Conservation (phyloP, 2,329 filamentous ascomycete species). For the Claviceps pusilla region DNA sequence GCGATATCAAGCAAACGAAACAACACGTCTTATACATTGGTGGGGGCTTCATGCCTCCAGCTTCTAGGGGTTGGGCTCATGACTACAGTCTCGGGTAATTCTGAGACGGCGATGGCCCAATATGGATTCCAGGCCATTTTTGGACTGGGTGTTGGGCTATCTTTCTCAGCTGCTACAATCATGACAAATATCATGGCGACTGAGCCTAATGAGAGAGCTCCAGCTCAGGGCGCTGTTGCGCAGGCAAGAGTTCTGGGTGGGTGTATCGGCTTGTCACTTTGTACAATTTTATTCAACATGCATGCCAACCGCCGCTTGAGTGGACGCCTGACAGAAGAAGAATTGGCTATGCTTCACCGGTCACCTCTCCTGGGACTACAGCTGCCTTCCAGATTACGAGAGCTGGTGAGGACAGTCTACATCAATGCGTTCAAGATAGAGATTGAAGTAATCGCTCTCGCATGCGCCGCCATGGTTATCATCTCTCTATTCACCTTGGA, state of each 20-base stretch:
- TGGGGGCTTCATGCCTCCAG: constrained; percentile 35
- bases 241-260: constrained; percentile 47
- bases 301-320: constrained; percentile 25
- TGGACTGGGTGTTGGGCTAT: constrained; percentile 44
- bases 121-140: constrained; percentile 43
- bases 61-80: constrained; percentile 37
- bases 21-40: constrained; percentile 35
- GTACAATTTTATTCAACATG: constrained; percentile 42
- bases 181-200: constrained; percentile 39
- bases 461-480: constrained; percentile 28
- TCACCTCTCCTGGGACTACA: constrained; percentile 26
- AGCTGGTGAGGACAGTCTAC: constrained; percentile 26
- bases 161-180: constrained; percentile 41
- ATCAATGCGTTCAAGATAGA: constrained; percentile 30
- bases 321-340: constrained; percentile 18
- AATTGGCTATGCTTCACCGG: constrained; percentile 29
- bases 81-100: constrained; percentile 23
- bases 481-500: constrained; percentile 31
- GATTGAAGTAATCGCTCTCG: constrained; percentile 30
- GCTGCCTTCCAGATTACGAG: constrained; percentile 18
- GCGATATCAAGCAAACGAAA: constrained; percentile 38
- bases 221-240: constrained; percentile 43
- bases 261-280: constrained; percentile 41
- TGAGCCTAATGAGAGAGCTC: constrained; percentile 33
- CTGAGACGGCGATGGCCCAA: constrained; percentile 23